Evolutionary conservation across 1,284 basidiomycete genomes (phyloP).

Genomic region (Boletellus deceptivus): DNA sequence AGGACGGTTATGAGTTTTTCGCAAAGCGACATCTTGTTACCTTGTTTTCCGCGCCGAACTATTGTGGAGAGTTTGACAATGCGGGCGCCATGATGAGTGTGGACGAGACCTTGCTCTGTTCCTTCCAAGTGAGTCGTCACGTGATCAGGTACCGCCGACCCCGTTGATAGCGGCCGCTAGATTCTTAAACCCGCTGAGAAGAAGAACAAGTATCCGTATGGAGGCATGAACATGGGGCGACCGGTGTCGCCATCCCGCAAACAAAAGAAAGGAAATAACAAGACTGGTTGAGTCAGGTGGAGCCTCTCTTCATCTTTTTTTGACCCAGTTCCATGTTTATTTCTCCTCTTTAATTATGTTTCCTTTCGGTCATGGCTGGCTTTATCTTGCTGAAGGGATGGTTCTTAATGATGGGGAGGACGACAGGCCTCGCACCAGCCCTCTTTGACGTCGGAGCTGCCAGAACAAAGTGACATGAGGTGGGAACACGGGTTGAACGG

Average conservation of each 20-base stretch:
- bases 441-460: slow-evolving; percentile 6
- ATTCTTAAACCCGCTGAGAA: slow-evolving; percentile 99
- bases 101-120: slow-evolving; percentile 95
- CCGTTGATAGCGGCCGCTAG: slow-evolving; percentile 39
- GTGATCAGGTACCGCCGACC: slow-evolving; percentile 7
- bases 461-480: slow-evolving; percentile 9
- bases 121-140: slow-evolving; percentile 83
- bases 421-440: slow-evolving; percentile 11
- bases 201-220: slow-evolving; percentile 91
- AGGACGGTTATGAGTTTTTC: slow-evolving; percentile 99
- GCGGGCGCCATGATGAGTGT: slow-evolving; percentile 99
- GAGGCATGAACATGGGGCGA: slow-evolving; percentile 75
- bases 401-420: slow-evolving; percentile 19
- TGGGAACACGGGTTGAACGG: slow-evolving; percentile 11
- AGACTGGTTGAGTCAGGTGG: slow-evolving; percentile 54
- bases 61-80: slow-evolving; percentile 98
- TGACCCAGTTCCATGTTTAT: slow-evolving; percentile 27
- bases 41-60: slow-evolving; percentile 97
- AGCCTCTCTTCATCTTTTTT: slow-evolving; percentile 25
- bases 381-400: slow-evolving; percentile 29
- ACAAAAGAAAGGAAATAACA: slow-evolving; percentile 76
- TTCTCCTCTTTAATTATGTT: slow-evolving; percentile 27
- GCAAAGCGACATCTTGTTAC: slow-evolving; percentile 97
- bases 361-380: slow-evolving; percentile 26
- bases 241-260: slow-evolving; percentile 81